phyloP scores from a whole-genome alignment of 306 rosid genomes.

The Vigna radiata region DNA sequence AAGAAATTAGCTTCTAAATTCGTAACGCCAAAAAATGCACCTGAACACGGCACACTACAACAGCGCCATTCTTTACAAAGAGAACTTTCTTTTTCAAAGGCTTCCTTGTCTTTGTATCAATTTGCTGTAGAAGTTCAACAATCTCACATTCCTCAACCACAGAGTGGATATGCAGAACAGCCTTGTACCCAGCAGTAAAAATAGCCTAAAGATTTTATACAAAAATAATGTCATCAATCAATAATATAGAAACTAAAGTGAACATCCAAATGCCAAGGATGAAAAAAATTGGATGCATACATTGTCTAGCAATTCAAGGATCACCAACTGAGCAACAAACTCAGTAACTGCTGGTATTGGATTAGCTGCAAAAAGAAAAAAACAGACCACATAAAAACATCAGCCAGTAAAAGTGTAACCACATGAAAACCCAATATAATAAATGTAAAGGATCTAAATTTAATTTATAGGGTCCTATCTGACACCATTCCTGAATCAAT shows the following conservation, averaged over 20 bases:
- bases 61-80: constrained; percentile 93
- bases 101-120: constrained; percentile 90
- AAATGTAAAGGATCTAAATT: constrained; percentile 5
- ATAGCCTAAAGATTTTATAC: constrained; percentile 68
- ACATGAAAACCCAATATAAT: not conserved
- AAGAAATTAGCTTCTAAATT: constrained; percentile 6
- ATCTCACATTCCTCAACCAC: constrained; percentile 99
- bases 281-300: constrained; percentile 44
- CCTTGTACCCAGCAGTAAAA: constrained; percentile 99
- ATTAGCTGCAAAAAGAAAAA: constrained; percentile 62
- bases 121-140: constrained; percentile 85
- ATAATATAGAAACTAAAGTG: constrained; percentile 13
- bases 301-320: constrained; percentile 94
- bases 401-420: not conserved
- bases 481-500: constrained; percentile 1
- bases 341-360: constrained; percentile 78
- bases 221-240: constrained; percentile 15
- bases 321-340: constrained; percentile 84
- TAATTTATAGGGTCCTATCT: constrained; percentile 8
- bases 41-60: constrained; percentile 87
- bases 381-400: constrained; percentile 22
- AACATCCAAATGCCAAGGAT: constrained; percentile 14
- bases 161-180: constrained; percentile 91
- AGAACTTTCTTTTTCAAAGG: constrained; percentile 83
- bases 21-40: constrained; percentile 52